Evolutionary conservation across 495 filamentous ascomycete species (phyloP).

Genomic region (Aspergillus olivimuriae): DNA sequence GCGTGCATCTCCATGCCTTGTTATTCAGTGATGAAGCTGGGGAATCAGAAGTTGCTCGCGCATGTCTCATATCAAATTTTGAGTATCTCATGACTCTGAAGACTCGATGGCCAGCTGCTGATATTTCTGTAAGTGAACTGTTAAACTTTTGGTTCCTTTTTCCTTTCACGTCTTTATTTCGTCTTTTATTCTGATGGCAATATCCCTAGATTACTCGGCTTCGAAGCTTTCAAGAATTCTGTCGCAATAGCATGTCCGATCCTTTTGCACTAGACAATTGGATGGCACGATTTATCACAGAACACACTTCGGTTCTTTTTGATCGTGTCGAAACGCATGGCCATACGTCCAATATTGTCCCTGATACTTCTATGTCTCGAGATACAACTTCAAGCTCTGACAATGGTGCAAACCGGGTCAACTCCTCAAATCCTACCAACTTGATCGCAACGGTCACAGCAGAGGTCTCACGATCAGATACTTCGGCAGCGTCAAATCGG

Average conservation of each 20-base stretch:
- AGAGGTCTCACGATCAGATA: too few species aligned
- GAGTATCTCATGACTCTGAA: slow-evolving; percentile 19
- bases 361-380: too few species aligned
- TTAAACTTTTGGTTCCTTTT: not conserved
- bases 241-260: slow-evolving; percentile 15
- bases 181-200: not conserved
- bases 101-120: slow-evolving; percentile 15
- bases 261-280: slow-evolving; percentile 21
- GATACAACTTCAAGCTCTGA: too few species aligned
- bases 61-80: slow-evolving; percentile 17
- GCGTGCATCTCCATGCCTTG: slow-evolving; percentile 21
- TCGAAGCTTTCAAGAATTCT: slow-evolving; percentile 15
- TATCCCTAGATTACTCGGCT: slow-evolving; percentile 11
- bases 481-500: too few species aligned
- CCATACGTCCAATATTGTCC: too few species aligned
- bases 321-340: too few species aligned
- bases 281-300: slow-evolving; percentile 23
- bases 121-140: slow-evolving; percentile 16
- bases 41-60: slow-evolving; percentile 11
- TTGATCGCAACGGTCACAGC: too few species aligned
- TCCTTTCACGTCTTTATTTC: not conserved
- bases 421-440: too few species aligned
- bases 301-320: slow-evolving; percentile 14
- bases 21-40: slow-evolving; percentile 12
- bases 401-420: too few species aligned